Evolutionary conservation across 345 rosid species (phyloP).

Genomic region (Eutrema heterophyllum): DNA sequence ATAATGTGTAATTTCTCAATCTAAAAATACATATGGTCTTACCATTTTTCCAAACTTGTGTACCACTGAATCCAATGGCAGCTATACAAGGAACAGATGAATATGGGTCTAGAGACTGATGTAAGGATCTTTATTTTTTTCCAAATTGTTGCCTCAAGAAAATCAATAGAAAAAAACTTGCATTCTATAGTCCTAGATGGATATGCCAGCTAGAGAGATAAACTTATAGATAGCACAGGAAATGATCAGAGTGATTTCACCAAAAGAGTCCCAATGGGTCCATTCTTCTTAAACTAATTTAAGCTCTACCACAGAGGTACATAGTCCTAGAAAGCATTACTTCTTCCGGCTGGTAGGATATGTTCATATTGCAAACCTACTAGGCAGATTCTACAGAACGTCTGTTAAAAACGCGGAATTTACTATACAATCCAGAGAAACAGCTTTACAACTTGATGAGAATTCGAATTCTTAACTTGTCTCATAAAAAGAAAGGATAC

Average conservation of each 20-base stretch:
- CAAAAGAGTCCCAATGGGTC: neutral
- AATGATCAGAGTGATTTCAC: neutral
- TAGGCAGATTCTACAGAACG: neutral
- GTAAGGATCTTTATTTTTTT: conserved; percentile 45
- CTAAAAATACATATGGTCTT: neutral
- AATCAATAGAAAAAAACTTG: neutral
- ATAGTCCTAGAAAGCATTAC: neutral
- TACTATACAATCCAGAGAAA: neutral
- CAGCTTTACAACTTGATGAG: neutral
- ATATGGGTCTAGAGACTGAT: conserved; percentile 63
- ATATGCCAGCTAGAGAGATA: neutral
- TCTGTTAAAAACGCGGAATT: neutral
- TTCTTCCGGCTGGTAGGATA: neutral
- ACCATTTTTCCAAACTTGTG: conserved; percentile 83
- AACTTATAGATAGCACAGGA: neutral
- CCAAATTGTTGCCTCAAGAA: neutral
- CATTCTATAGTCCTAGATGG: neutral
- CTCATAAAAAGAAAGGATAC: conserved; percentile 55
- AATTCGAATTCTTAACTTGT: neutral
- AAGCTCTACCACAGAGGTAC: neutral
- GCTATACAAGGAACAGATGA: conserved; percentile 68
- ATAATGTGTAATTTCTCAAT: neutral
- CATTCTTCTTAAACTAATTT: neutral
- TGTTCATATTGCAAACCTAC: neutral
- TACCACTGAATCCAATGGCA: conserved; percentile 80